phyloP scores from a whole-genome alignment of 2,329 filamentous ascomycete genomes.

The Aspergillus novoparasiticus region DNA sequence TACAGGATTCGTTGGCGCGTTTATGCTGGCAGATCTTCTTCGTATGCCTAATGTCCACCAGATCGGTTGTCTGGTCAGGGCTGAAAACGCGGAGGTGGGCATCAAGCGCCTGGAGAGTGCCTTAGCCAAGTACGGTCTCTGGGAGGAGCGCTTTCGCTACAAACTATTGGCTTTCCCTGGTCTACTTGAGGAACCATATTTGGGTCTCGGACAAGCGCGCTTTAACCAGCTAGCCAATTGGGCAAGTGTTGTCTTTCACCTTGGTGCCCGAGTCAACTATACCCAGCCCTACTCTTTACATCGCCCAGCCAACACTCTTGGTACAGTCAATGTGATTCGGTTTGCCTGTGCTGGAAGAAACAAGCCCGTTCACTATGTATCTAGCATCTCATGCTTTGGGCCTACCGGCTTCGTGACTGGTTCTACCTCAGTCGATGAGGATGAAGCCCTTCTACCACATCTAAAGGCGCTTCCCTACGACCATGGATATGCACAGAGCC shows the following conservation, averaged over 20 bases:
- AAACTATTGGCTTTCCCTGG: slow-evolving; percentile 44
- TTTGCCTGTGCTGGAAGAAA: slow-evolving; percentile 58
- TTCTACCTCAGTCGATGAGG: slow-evolving; percentile 19
- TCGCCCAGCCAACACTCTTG: slow-evolving; percentile 69
- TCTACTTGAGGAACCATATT: slow-evolving; percentile 66
- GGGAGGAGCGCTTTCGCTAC: not conserved
- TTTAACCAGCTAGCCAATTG: slow-evolving; percentile 53
- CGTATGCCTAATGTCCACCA: slow-evolving; percentile 53
- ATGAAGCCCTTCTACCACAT: slow-evolving; percentile 22
- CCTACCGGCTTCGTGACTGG: slow-evolving; percentile 26
- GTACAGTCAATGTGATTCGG: slow-evolving; percentile 69
- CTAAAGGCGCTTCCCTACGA: slow-evolving; percentile 49
- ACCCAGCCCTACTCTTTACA: slow-evolving; percentile 71
- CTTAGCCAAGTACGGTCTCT: slow-evolving; percentile 15
- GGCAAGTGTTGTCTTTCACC: slow-evolving; percentile 73
- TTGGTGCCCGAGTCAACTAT: slow-evolving; percentile 76
- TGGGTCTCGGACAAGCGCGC: slow-evolving; percentile 44
- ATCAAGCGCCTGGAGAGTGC: slow-evolving; percentile 7
- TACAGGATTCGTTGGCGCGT: slow-evolving; percentile 82
- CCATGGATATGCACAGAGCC: slow-evolving; percentile 83
- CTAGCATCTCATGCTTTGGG: slow-evolving; percentile 26
- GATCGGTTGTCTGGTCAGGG: slow-evolving; percentile 73
- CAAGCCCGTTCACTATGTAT: slow-evolving; percentile 29
- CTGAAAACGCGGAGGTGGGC: slow-evolving; percentile 50
- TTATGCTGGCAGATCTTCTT: slow-evolving; percentile 70